These are phyloP conservation scores for Phytophthora pseudosyringae DNA, from an alignment of 352 stramenopile genomes.

Conservation along the genomic window DNA sequence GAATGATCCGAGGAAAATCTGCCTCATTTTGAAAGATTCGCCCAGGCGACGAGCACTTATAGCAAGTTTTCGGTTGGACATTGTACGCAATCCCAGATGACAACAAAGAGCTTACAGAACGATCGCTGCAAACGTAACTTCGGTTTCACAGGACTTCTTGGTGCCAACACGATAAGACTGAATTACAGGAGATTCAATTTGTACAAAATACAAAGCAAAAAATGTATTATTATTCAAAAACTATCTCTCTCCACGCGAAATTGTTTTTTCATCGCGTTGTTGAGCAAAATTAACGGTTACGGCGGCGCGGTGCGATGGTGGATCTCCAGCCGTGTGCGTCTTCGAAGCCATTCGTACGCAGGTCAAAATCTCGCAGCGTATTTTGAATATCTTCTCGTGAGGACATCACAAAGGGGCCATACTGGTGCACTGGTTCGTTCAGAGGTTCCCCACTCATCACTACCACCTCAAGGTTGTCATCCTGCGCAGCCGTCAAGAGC, in stretches of 20 bases:
- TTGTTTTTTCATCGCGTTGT: background rate
- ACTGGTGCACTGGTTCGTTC: conserved; percentile 60
- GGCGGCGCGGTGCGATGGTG: conserved; percentile 41
- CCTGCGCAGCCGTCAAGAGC: conserved; percentile 27
- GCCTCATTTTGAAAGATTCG: background rate
- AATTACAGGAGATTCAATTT: no score
- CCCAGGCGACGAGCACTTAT: background rate
- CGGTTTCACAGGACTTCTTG: no score
- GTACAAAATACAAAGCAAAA: no score
- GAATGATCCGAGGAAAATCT: conserved; percentile 15
- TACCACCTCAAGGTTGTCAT: conserved; percentile 52
- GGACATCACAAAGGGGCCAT: conserved; percentile 76
- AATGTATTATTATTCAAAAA: no score
- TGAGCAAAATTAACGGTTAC: conserved; percentile 9
- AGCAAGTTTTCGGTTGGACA: background rate
- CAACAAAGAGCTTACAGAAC: background rate
- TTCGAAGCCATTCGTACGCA: conserved; percentile 64
- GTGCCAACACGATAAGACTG: no score
- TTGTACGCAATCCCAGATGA: conserved; percentile 5
- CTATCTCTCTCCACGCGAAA: no score
- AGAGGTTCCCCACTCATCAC: conserved; percentile 58
- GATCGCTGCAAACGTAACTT: no score
- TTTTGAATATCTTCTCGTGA: conserved; percentile 53
- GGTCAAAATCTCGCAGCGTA: conserved; percentile 57
- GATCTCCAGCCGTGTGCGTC: conserved; percentile 56